phyloP scores from a whole-genome alignment of 2,329 filamentous ascomycete species.

The Phyllosticta citrichinensis region DNA sequence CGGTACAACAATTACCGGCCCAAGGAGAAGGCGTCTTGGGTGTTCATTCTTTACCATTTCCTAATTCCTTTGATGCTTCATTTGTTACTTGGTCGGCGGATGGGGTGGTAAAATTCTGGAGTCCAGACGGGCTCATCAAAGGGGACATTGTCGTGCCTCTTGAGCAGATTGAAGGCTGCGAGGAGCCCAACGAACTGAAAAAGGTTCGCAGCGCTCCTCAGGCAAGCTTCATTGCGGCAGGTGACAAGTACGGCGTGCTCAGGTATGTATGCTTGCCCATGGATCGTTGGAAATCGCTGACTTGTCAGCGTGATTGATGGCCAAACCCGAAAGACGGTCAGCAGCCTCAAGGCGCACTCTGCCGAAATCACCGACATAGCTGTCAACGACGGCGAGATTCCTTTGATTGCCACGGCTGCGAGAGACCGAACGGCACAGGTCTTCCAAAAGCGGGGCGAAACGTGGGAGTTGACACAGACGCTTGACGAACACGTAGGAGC shows the following conservation, averaged over 20 bases:
- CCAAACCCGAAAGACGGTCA: constrained; percentile 48
- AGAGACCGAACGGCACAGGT: constrained; percentile 88
- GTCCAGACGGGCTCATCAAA: constrained; percentile 57
- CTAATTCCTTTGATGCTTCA: constrained; percentile 53
- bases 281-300: not conserved
- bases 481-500: constrained; percentile 84
- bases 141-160: constrained; percentile 57
- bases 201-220: constrained; percentile 49
- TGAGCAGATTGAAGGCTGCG: constrained; percentile 47
- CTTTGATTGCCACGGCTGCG: constrained; percentile 71
- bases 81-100: constrained; percentile 86
- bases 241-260: constrained; percentile 78
- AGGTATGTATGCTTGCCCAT: constrained; percentile 29
- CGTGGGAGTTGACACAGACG: constrained; percentile 76
- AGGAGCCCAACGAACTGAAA: constrained; percentile 48
- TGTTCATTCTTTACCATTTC: constrained; percentile 53
- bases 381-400: constrained; percentile 52
- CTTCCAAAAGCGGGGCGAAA: constrained; percentile 53
- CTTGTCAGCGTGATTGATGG: constrained; percentile 50
- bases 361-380: constrained; percentile 76
- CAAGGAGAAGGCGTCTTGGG: constrained; percentile 57
- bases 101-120: constrained; percentile 77
- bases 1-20: constrained; percentile 39
- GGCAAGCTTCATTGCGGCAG: constrained; percentile 62
- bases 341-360: constrained; percentile 76